A percentile compares a stretch with the other conserved stretches of the same genome.
Evolutionary conservation across 345 rosid genomes (phyloP).

Genomic region (Brassica rapa): DNA sequence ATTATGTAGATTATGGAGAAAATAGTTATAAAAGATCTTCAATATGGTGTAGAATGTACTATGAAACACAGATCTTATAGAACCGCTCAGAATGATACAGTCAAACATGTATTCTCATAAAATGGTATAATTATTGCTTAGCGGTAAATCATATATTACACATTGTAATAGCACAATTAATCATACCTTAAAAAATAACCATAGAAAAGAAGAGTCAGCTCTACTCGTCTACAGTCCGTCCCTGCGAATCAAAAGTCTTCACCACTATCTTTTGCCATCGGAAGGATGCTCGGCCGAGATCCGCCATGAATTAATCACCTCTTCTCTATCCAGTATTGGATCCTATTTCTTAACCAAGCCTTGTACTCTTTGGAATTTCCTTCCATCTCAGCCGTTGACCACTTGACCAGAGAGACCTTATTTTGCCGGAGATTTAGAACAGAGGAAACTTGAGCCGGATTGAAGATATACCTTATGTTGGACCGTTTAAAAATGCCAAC

Average conservation of each 20-base stretch:
- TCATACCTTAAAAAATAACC: no score
- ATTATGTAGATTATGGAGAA: no score
- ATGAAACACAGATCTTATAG: no score
- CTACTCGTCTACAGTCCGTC: no score
- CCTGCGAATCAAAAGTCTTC: not conserved
- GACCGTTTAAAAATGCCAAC: not conserved
- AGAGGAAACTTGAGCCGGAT: not conserved
- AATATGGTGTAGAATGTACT: no score
- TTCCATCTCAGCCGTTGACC: not conserved
- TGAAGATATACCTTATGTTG: not conserved
- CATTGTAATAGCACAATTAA: no score
- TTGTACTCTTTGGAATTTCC: not conserved
- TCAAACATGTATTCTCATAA: no score
- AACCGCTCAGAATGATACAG: no score
- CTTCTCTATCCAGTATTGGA: not conserved
- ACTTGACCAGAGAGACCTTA: not conserved
- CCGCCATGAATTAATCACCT: not conserved
- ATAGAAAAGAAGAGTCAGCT: no score
- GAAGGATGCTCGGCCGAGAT: not conserved
- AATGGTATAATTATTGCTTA: no score
- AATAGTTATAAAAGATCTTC: no score
- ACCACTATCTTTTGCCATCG: not conserved
- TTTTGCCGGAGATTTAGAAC: not conserved
- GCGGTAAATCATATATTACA: no score
- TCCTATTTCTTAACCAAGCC: not conserved